Base-by-base conservation (phyloP, 2,329 filamentous ascomycete species). In the Stagonosporopsis cucurbitacearum region DNA sequence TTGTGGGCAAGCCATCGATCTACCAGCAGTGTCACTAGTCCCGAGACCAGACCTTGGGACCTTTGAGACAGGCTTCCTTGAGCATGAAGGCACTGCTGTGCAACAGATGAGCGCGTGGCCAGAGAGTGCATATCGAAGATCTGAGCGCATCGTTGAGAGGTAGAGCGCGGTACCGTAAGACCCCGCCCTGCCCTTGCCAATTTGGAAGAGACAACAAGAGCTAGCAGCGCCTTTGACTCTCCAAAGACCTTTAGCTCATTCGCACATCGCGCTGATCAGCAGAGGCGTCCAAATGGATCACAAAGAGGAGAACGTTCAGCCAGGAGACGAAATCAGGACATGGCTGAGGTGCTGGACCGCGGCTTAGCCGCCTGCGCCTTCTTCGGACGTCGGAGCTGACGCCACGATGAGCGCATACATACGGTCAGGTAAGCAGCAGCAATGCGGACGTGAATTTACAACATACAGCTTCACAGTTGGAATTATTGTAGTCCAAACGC, bases 361-460 rank as follows among this genome's bases (percentile, higher is more conserved):
- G 37, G 44, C 51, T 39, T 39, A 49, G 51, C 52, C 46, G 45
- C 47, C 13, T 30, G 52, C 45, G 41, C 17, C 17, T 45, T 28
- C 33, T 22, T 17, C 41, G 41, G 53, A 50, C 22, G 42, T 44
- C 41, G 44, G 35, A 23, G 25, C 35, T 56, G 53, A 56, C 53
- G 53, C 46, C 53, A 56, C 47, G 35, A 56, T 56, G 53, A 56
- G 42, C 53, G 53, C 47, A 51, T 51, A 42, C 46, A 50, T 33
- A 17, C 19, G 5, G 43, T 32, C 30, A 32, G 47, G 28, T 36
- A 50, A 40, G 36, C 53, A 50, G 20, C 53, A 47, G 5, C 47
- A 15, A 44, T 13, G 9, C 39, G 22, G 13, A 9, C 42, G 46
- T 47, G 28, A 23, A 19, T 20, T 32, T 3, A 17, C 4, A 30